Percentiles rank a stretch among this genome's conserved stretches.
Conservation (phyloP, 306 rosid genomes). For the Corylus avellana region DNA sequence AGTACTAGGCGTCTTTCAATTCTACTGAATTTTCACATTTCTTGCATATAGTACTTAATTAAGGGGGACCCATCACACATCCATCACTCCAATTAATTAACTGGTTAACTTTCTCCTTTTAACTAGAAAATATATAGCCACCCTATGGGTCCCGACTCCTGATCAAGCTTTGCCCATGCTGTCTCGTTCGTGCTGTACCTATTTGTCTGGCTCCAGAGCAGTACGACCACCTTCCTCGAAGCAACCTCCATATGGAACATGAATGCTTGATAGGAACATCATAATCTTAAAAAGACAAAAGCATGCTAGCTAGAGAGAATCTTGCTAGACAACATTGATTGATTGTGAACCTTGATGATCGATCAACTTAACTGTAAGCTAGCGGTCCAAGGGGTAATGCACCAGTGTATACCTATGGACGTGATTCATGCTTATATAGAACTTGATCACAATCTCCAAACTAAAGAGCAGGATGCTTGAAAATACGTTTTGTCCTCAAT, state of each 20-base stretch:
- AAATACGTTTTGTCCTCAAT: too few relatives aligned
- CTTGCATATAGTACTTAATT: not conserved
- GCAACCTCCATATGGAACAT: constrained; percentile 9
- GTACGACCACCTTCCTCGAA: constrained; percentile 32
- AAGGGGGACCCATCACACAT: too few relatives aligned
- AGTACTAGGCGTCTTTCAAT: not conserved
- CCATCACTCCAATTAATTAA: not conserved
- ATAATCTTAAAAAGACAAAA: not conserved
- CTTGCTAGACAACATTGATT: too few relatives aligned
- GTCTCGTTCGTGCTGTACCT: not conserved
- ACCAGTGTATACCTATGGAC: too few relatives aligned
- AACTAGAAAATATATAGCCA: not conserved
- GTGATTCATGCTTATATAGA: too few relatives aligned
- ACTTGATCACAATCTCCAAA: not conserved
- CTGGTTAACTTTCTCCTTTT: not conserved
- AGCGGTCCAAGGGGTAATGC: too few relatives aligned
- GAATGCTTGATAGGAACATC: not conserved
- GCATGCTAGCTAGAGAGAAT: not conserved
- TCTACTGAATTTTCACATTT: not conserved
- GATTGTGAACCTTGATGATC: too few relatives aligned
- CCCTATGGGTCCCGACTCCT: not conserved
- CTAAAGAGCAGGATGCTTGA: too few relatives aligned
- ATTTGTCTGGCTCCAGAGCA: not conserved
- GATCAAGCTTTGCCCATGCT: not conserved
- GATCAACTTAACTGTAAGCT: too few relatives aligned